These are phyloP conservation scores for Phoma sp. DNA, from an alignment of 2,329 filamentous ascomycete species.

Conservation along the genomic window DNA sequence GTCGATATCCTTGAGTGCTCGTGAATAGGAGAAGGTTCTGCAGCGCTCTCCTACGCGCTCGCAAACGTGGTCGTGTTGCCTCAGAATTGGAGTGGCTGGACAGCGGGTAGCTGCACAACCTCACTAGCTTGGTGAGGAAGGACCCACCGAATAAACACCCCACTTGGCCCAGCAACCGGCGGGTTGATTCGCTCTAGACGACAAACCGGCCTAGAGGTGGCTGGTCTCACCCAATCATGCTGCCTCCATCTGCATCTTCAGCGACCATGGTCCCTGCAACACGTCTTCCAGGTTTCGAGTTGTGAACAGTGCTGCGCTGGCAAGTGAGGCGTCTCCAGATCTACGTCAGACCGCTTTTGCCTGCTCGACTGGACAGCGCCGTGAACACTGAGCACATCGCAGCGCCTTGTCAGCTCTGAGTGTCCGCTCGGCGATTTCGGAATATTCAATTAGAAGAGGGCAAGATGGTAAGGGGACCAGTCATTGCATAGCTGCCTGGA, in stretches of 20 bases:
- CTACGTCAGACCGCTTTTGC: slow-evolving; percentile 18
- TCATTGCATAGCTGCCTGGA: too few relatives aligned
- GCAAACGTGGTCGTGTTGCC: slow-evolving; percentile 22
- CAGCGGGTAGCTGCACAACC: slow-evolving; percentile 29
- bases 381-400: neutral
- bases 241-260: neutral
- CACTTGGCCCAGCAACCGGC: slow-evolving; percentile 32
- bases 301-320: slow-evolving; percentile 11
- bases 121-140: slow-evolving; percentile 28
- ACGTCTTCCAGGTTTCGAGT: slow-evolving; percentile 15
- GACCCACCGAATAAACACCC: slow-evolving; percentile 29
- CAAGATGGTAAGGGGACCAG: too few relatives aligned
- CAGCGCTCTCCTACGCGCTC: slow-evolving; percentile 9
- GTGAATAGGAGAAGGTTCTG: slow-evolving; percentile 11
- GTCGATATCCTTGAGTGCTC: slow-evolving; percentile 25
- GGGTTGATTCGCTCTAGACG: slow-evolving; percentile 21
- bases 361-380: neutral
- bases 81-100: slow-evolving; percentile 21
- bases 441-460: too few relatives aligned
- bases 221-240: slow-evolving; percentile 29
- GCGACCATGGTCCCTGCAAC: slow-evolving; percentile 13
- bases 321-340: slow-evolving; percentile 11
- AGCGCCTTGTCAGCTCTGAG: too few relatives aligned
- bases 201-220: slow-evolving; percentile 23
- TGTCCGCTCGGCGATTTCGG: too few relatives aligned